Evolutionary conservation across 768 basidiomycete species (phyloP), one percentile per base, ranked within the genome.

Genomic region (Lyophyllum shimeji): DNA sequence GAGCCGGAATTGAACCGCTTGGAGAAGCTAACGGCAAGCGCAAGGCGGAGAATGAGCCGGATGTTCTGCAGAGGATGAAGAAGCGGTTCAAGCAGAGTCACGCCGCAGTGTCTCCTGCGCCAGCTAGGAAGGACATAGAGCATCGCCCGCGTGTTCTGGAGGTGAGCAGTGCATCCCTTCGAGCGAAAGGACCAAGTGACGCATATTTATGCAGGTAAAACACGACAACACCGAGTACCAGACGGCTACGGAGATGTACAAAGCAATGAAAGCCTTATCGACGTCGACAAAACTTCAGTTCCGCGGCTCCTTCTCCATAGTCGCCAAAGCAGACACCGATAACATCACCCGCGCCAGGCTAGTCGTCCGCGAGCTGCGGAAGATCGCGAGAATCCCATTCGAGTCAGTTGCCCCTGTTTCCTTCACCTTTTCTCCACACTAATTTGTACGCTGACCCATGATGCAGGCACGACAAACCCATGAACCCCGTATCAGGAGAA

Each of bases 231-330:
- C 29, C 23, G 69, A 73, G 55, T 74, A 69, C 25, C 71, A 70
- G 54, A 65, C 58, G 4, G 71, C 73, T 11, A 57, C 57, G 3
- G 63, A 61, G 2, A 64, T 73, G 33, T 73, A 71, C 59, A 58
- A 61, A 2, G 62, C 63, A 2, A 53, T 68, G 29, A 66, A 61
- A 46, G 7, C 15, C 4, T 29, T 33, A 7, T 40, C 56, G 0
- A 57, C 57, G 7, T 44, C 51, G 17, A 56, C 58, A 2, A 18
- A 50, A 1, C 62, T 65, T 45, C 31, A 40, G 18, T 69, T 68
- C 46, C 27, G 59, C 12, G 73, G 69, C 0, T 65, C 58, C 44
- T 69, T 69, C 44, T 65, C 70, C 7, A 71, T 74, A n/a, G 56
- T 74, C 8, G 59, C 67, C 1, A 57, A 60, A 2, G 23, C 57